Conservation (phyloP, 495 filamentous ascomycete species). For the Hyaloscypha finlandica region DNA sequence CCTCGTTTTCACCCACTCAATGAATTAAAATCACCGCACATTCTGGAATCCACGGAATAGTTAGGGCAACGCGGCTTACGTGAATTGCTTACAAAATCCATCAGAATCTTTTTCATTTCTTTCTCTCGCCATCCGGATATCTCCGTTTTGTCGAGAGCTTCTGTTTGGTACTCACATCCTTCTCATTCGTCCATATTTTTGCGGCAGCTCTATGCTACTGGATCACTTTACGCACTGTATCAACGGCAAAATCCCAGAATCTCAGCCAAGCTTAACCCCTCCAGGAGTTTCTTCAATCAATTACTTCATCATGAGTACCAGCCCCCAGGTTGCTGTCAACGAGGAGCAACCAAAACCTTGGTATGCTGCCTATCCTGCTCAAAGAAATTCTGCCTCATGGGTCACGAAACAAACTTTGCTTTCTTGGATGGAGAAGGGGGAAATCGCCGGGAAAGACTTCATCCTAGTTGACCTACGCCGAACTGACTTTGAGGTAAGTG, state of each 20-base stretch:
- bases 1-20: too few relatives aligned
- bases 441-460: constrained; percentile 51
- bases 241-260: too few relatives aligned
- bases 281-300: neutral
- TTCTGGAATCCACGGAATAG: too few relatives aligned
- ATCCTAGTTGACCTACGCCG: constrained; percentile 63
- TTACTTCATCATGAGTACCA: neutral
- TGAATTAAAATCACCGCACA: neutral
- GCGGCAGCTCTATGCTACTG: too few relatives aligned
- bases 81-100: too few relatives aligned
- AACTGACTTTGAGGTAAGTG: constrained; percentile 59
- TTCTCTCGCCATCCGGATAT: too few relatives aligned
- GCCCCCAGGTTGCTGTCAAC: neutral
- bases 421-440: constrained; percentile 43
- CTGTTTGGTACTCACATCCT: too few relatives aligned
- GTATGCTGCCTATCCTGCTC: constrained; percentile 44
- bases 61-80: too few relatives aligned
- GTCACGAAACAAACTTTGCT: constrained; percentile 44
- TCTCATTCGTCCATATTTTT: too few relatives aligned
- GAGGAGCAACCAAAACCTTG: constrained; percentile 24
- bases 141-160: too few relatives aligned
- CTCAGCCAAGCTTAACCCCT: neutral
- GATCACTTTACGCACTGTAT: too few relatives aligned
- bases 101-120: too few relatives aligned
- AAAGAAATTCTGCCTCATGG: constrained; percentile 33